phyloP scores from a whole-genome alignment of 2,329 filamentous ascomycete genomes.

The Orbilia oligospora region DNA sequence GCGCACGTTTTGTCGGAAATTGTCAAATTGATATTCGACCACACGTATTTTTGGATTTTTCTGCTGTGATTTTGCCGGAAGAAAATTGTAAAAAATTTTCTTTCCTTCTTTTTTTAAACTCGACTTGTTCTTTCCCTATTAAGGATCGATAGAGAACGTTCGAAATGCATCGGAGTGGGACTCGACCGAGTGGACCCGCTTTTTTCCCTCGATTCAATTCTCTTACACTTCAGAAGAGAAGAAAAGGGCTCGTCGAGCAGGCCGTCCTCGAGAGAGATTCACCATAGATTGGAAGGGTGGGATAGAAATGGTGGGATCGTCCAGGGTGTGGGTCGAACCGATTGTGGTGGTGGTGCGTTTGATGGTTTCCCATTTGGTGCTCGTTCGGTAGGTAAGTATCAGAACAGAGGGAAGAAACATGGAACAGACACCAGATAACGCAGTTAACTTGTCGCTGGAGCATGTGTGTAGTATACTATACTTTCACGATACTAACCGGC shows the following conservation, averaged over 20 bases:
- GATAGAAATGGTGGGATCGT: conserved; percentile 56
- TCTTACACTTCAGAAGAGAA: conserved; percentile 43
- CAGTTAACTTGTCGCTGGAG: too few species aligned
- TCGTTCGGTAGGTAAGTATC: neutral
- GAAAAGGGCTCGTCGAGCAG: conserved; percentile 45
- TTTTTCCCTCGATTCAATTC: conserved; percentile 34
- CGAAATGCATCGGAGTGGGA: conserved; percentile 58
- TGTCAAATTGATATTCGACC: conserved; percentile 59
- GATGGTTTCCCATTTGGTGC: conserved; percentile 51
- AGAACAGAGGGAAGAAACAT: conserved; percentile 36
- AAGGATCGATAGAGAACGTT: conserved; percentile 54
- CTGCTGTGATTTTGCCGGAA: conserved; percentile 37
- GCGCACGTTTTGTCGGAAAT: conserved; percentile 60
- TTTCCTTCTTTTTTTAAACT: conserved; percentile 17
- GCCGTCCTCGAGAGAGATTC: conserved; percentile 34
- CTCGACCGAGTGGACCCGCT: conserved; percentile 46
- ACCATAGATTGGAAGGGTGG: conserved; percentile 46
- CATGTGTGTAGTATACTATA: too few species aligned
- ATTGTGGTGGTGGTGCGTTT: conserved; percentile 60
- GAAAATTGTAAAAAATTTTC: conserved; percentile 26
- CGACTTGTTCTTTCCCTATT: conserved; percentile 47
- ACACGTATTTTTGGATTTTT: conserved; percentile 32
- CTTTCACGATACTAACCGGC: conserved; percentile 28
- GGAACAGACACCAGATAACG: conserved; percentile 53
- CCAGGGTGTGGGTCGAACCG: conserved; percentile 60